Conservation (phyloP, 2,329 filamentous ascomycete genomes). For the Ophiosphaerella korrae region DNA sequence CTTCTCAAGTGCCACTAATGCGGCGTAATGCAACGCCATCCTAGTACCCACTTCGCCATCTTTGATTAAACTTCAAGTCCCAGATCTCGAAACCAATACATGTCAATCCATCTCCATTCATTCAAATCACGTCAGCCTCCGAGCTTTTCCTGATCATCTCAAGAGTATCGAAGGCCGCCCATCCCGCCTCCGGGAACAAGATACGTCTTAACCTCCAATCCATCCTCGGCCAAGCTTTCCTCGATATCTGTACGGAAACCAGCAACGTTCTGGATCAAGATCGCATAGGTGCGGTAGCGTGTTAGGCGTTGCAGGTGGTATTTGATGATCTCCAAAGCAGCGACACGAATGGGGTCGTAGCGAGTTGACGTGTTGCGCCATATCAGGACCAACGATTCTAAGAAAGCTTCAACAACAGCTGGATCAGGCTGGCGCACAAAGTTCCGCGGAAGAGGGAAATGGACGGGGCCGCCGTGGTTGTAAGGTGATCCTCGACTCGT, state of each 20-base stretch:
- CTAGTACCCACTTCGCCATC: constrained; percentile 5
- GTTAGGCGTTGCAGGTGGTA: constrained; percentile 13
- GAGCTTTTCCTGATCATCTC: not conserved
- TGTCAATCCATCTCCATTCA: no score
- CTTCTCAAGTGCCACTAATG: no score
- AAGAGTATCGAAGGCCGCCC: constrained; percentile 1
- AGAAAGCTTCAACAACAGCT: constrained; percentile 7
- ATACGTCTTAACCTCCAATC: constrained; percentile 20
- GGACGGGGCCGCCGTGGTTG: no score
- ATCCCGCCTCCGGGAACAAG: not conserved
- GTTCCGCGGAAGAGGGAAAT: no score
- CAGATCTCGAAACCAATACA: no score
- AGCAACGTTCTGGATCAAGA: constrained; percentile 16
- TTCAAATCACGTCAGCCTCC: no score
- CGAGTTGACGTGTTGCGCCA: constrained; percentile 25
- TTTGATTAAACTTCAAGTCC: no score
- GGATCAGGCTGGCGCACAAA: no score
- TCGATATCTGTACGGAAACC: constrained; percentile 22
- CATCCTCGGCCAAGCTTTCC: constrained; percentile 23
- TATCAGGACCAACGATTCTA: constrained; percentile 27
- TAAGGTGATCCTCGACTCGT: not conserved
- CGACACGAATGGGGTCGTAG: constrained; percentile 20
- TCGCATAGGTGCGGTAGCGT: constrained; percentile 18
- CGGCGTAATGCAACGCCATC: no score
- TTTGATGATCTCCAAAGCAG: constrained; percentile 24